phyloP scores from a whole-genome alignment of 768 basidiomycete genomes.

The Leccinum variicolor region DNA sequence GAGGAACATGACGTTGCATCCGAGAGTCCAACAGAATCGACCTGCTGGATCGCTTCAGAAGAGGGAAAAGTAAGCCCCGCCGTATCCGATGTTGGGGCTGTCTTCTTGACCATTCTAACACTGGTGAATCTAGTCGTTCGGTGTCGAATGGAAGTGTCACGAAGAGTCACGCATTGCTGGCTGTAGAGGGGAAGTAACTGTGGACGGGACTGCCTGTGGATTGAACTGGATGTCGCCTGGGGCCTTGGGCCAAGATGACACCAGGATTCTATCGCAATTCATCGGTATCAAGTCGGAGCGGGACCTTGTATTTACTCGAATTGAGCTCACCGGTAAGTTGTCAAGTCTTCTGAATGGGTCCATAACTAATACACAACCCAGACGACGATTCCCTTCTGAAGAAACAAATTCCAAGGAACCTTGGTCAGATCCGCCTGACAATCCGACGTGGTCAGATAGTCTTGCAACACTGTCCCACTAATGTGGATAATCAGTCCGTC shows the following conservation, averaged over 20 bases:
- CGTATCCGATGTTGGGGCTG: too few relatives aligned
- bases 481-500: not conserved
- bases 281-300: not conserved
- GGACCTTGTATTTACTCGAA: not conserved
- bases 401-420: not conserved
- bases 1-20: slow-evolving; percentile 11
- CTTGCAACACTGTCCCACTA: not conserved
- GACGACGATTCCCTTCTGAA: slow-evolving; percentile 20
- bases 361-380: not conserved
- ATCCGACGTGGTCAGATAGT: not conserved
- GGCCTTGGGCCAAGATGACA: not conserved
- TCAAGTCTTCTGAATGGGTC: not conserved
- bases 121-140: slow-evolving; percentile 5
- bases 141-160: slow-evolving; percentile 12
- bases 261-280: not conserved
- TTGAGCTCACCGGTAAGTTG: not conserved
- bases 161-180: not conserved
- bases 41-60: slow-evolving; percentile 24
- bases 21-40: slow-evolving; percentile 8
- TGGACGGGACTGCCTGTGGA: slow-evolving; percentile 9
- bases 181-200: not conserved
- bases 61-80: slow-evolving; percentile 14
- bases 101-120: not conserved
- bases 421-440: slow-evolving; percentile 17
- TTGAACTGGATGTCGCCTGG: not conserved